phyloP scores from a whole-genome alignment of 2,329 filamentous ascomycete species.

The Zymoseptoria ardabiliae region DNA sequence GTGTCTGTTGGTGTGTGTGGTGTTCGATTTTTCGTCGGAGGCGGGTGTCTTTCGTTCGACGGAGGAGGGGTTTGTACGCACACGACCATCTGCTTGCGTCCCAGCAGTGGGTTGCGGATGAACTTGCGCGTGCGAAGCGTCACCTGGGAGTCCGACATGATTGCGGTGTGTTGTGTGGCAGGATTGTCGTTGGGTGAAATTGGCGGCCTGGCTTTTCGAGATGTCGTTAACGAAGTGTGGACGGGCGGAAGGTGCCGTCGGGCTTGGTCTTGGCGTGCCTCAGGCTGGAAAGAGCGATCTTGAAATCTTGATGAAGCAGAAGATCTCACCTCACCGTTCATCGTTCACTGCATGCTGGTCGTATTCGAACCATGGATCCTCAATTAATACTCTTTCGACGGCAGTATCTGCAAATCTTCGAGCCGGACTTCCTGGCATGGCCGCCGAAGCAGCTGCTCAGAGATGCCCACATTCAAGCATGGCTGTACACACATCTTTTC shows the following conservation, averaged over 20 bases:
- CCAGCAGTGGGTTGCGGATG: constrained; percentile 98
- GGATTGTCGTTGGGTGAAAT: constrained; percentile 8
- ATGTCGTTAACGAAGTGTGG: constrained; percentile 5
- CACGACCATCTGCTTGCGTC: constrained; percentile 99
- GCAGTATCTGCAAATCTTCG: constrained; percentile 73
- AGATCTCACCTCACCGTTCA: neutral
- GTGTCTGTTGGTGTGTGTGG: neutral
- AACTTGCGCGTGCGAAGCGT: constrained; percentile 92
- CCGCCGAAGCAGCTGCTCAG: constrained; percentile 55
- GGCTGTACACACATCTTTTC: constrained; percentile 62
- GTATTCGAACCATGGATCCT: constrained; percentile 22
- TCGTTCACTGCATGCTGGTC: neutral
- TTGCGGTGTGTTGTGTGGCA: constrained; percentile 35
- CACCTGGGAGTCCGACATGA: constrained; percentile 71
- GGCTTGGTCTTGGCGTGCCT: constrained; percentile 3
- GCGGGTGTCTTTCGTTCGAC: neutral
- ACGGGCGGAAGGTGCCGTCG: neutral
- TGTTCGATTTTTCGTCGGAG: constrained; percentile 3
- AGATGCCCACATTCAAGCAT: constrained; percentile 55
- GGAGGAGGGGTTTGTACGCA: constrained; percentile 35
- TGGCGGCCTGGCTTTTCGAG: constrained; percentile 12
- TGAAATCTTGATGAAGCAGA: neutral
- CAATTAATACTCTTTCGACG: constrained; percentile 49
- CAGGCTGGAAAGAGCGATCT: constrained; percentile 1
- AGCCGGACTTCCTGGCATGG: constrained; percentile 54